Base-by-base conservation (phyloP, 2,329 filamentous ascomycete species). In the Basipetospora chlamydospora region DNA sequence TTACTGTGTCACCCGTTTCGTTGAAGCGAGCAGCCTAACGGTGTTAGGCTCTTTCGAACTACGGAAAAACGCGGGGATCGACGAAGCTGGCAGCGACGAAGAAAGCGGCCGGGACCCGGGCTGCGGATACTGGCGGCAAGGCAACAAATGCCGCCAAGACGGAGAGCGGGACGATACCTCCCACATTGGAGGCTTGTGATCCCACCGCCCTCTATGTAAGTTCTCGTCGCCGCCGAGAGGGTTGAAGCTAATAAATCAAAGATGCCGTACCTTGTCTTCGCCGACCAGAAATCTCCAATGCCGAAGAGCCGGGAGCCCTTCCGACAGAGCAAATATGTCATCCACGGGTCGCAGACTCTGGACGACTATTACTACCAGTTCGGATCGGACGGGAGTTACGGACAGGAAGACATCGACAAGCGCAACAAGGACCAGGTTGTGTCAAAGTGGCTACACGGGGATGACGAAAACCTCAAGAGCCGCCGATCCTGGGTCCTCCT, bases 321-420 rank as follows among this genome's bases (percentile, higher is more conserved):
- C 11, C 3, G 28, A n/a, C 5, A 38, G 1, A 23, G 13, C 2
- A 17, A 16, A 9, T n/a, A 11, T 2, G 38, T 37, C 23, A 38
- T 44, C 11, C 44, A 46, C 16, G 38, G 34, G 3, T 39, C 40
- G 1, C 28, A 36, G 5, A 44, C 44, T 2, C 37, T 46, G 0
- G 44, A 46, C 21, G 43, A 46, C 33, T 44, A 23, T 18, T 44
- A 44, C 21, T 46, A 46, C 26, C 38, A 44, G 2, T 44, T 43
- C 25, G 35, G 31, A 5, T 16, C 5, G 3, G 41, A 41, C 7
- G 4, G 26, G 0, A n/a, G 33, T 2, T 39, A 35, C 6, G 3
- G 28, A 28, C 26, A 9, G 1, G 3, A 1, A 1, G 43, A 46
- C 17, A 37, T 16, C 1, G 6, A 29, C 8, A 9, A 22, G 1